Evolutionary conservation across 441 rosid genomes (phyloP), one percentile per base, ranked within the genome.

Genomic region (Omphalea diandra): DNA sequence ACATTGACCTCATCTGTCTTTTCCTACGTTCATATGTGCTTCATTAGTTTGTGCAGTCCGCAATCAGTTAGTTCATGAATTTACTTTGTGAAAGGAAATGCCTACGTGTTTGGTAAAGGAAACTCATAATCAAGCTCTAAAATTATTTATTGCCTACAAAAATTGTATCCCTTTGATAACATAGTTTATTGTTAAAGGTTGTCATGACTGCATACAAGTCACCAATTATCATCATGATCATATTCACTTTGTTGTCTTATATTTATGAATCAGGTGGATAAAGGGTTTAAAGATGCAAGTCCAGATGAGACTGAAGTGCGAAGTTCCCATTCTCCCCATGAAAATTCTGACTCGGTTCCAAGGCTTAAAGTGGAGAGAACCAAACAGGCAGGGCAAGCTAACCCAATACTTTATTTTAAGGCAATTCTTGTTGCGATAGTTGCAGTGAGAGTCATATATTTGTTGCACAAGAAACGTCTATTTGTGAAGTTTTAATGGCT

Each of bases 241-340:
- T n/a, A n/a, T n/a, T n/a, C n/a, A n/a, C n/a, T n/a, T n/a, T n/a
- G n/a, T n/a, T n/a, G n/a, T n/a, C n/a, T 17, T 15, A 0, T 2
- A 14, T 49, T 49, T 49, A 7, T 70, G 62, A 77, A 78, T 68
- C 85, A 85, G 87, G 83, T 60, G 86, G 87, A 77, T 84, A 81
- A 85, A 74, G 63, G 64, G 52, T 53, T 52, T 12, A 68, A 63
- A 75, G 77, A 75, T 32, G 67, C 70, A 69, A 56, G 57, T 17
- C 36, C n/a, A 20, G 62, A 38, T 22, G 47, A 57, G 73, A 58
- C 14, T 14, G 74, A 70, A 67, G 35, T 2, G 10, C 70, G n/a
- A 63, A 53, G 61, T 77, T 73, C 71, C 65, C 31, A 43, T 49
- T 59, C 58, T 35, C 17, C 40, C 38, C 15, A 4, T 18, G 53